phyloP scores from a whole-genome alignment of 306 rosid genomes.

The Psophocarpus tetragonolobus region DNA sequence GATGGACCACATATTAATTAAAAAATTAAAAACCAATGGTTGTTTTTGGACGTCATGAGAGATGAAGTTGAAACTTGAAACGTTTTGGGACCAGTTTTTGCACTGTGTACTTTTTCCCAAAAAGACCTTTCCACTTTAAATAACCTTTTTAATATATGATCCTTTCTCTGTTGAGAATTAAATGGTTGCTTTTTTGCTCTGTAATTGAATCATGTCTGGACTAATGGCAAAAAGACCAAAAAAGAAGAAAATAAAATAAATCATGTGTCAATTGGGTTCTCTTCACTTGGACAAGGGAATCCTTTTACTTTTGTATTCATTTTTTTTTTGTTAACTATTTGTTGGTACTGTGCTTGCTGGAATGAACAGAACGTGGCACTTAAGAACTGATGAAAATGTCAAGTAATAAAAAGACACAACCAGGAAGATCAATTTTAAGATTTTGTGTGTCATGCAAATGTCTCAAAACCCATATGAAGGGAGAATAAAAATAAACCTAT shows the following conservation, averaged over 20 bases:
- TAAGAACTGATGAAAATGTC: conserved; percentile 9
- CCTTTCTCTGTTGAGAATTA: conserved; percentile 46
- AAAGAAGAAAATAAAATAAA: conserved; percentile 16
- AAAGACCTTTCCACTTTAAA: conserved; percentile 13
- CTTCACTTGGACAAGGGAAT: conserved; percentile 41
- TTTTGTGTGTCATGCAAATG: conserved; percentile 11
- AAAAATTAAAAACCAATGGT: conserved; percentile 26
- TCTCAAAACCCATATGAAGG: background rate
- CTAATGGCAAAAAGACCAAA: conserved; percentile 10
- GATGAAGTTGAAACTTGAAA: conserved; percentile 26
- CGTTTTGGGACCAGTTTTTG: conserved; percentile 46
- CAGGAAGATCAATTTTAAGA: background rate
- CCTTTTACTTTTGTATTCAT: background rate
- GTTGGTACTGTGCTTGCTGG: background rate
- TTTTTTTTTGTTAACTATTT: background rate
- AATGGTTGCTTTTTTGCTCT: background rate
- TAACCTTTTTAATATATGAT: conserved; percentile 29
- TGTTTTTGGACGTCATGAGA: conserved; percentile 41
- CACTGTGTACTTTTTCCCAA: conserved; percentile 33
- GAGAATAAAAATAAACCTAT: no score
- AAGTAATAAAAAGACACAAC: conserved; percentile 8
- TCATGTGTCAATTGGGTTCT: conserved; percentile 31
- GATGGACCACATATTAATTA: conserved; percentile 17
- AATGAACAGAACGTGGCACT: conserved; percentile 23
- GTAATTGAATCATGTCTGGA: background rate